A percentile compares a stretch with the other conserved stretches of the same genome.
These are phyloP conservation scores for Choanephora cucurbitarum DNA, from an alignment of 371 early-diverging fungal species.

Conservation along the genomic window DNA sequence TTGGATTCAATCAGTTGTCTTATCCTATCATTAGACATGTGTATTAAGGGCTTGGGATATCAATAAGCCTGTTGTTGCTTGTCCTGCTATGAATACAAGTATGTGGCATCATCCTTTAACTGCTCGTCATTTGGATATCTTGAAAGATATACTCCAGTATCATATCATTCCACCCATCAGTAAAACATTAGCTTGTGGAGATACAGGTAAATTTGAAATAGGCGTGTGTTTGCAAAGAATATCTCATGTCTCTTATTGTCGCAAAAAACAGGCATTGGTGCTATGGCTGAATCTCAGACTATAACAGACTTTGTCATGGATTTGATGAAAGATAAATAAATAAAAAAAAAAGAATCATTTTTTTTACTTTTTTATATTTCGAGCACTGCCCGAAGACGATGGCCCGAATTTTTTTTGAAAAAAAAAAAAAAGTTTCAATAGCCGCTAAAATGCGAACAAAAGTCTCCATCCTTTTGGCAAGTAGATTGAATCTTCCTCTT, in stretches of 20 bases:
- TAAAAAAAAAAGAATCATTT: not conserved
- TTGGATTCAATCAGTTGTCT: not conserved
- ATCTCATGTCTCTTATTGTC: not conserved
- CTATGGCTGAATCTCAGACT: slow-evolving; percentile 28
- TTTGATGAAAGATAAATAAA: slow-evolving; percentile 5
- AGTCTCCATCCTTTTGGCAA: no score
- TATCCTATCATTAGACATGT: slow-evolving; percentile 90
- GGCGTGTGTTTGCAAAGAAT: no score
- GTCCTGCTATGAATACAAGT: slow-evolving; percentile 97
- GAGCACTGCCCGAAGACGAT: no score
- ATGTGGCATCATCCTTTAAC: slow-evolving; percentile 98
- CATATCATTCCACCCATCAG: slow-evolving; percentile 77
- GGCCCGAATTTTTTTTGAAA: no score
- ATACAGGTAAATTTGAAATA: slow-evolving; percentile 69
- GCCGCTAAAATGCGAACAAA: no score
- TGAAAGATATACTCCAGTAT: slow-evolving; percentile 59
- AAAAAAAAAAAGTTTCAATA: no score
- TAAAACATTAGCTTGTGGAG: slow-evolving; percentile 92
- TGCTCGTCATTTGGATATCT: slow-evolving; percentile 59
- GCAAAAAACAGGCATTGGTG: slow-evolving; percentile 16
- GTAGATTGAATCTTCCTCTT: no score
- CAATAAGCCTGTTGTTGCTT: slow-evolving; percentile 67
- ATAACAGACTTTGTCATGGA: slow-evolving; percentile 11
- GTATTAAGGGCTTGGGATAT: slow-evolving; percentile 91
- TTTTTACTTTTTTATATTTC: no score